Evolutionary conservation across 768 basidiomycete genomes (phyloP).

Genomic region (Mycena amicta): DNA sequence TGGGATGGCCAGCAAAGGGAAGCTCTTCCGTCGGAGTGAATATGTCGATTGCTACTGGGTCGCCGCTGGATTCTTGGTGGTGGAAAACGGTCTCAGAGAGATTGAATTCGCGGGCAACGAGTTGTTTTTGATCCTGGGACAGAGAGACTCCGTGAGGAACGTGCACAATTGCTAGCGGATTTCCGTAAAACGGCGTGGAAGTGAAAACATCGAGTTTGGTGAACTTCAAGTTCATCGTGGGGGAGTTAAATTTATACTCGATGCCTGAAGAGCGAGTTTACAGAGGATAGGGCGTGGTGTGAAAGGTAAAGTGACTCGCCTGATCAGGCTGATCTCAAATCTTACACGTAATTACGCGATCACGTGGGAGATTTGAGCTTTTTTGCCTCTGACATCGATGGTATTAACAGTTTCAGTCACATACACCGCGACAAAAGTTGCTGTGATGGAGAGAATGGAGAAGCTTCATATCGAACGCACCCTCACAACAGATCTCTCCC

Average conservation of each 20-base stretch:
- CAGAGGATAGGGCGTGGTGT: neutral
- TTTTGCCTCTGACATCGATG: neutral
- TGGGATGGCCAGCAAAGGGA: slow-evolving; percentile 51
- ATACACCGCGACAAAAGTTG: neutral
- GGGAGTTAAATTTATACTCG: neutral
- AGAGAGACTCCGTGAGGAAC: slow-evolving; percentile 32
- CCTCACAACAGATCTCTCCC: neutral
- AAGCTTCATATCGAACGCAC: neutral
- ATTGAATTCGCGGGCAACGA: slow-evolving; percentile 51
- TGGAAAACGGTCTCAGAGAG: slow-evolving; percentile 52
- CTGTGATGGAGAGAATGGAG: neutral
- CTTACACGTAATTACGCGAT: neutral
- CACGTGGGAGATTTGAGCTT: neutral
- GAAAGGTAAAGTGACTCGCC: neutral
- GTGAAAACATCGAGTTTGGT: slow-evolving; percentile 48
- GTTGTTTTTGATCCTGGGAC: slow-evolving; percentile 42
- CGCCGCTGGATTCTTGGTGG: slow-evolving; percentile 28
- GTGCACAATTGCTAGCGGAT: slow-evolving; percentile 48
- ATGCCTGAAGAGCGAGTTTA: neutral
- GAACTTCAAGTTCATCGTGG: slow-evolving; percentile 23
- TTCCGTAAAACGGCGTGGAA: slow-evolving; percentile 40
- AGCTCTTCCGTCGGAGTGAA: slow-evolving; percentile 43
- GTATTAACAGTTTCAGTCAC: neutral
- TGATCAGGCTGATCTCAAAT: neutral
- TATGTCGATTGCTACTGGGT: slow-evolving; percentile 38